Evolutionary conservation across 2,329 filamentous ascomycete genomes (phyloP).

Genomic region (Penicillium paneum): DNA sequence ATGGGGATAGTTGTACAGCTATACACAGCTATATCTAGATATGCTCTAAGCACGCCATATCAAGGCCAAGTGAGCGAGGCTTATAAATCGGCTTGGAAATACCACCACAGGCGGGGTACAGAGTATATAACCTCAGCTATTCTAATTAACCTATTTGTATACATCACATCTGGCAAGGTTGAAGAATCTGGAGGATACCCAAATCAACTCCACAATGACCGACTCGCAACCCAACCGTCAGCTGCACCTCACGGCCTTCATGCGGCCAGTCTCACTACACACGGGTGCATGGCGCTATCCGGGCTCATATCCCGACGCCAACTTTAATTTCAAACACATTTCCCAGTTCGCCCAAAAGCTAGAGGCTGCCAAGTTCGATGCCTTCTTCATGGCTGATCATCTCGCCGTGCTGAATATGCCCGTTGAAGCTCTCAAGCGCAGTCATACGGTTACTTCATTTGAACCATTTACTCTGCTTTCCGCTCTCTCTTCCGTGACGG

Average conservation of each 20-base stretch:
- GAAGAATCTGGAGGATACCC: background rate
- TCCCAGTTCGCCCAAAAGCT: conserved; percentile 54
- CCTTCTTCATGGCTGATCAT: conserved; percentile 58
- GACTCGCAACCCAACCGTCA: conserved; percentile 22
- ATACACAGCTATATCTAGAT: background rate
- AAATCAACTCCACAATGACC: conserved; percentile 12
- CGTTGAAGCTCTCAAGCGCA: conserved; percentile 55
- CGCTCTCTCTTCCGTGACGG: conserved; percentile 49
- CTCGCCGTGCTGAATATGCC: conserved; percentile 57
- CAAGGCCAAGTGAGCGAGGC: background rate
- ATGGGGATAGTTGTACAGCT: background rate
- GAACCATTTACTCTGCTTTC: conserved; percentile 55
- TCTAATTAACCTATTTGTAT: background rate
- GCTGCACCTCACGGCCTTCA: conserved; percentile 57
- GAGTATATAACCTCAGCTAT: background rate
- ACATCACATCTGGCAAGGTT: background rate
- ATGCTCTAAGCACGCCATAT: conserved; percentile 1
- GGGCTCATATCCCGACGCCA: conserved; percentile 54
- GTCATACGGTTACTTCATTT: conserved; percentile 58
- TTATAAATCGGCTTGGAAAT: conserved; percentile 4
- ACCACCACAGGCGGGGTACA: too few species aligned
- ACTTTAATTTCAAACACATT: conserved; percentile 56
- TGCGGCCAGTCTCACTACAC: conserved; percentile 57
- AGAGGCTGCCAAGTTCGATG: conserved; percentile 55
- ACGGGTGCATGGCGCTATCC: conserved; percentile 58